Evolutionary conservation across 1,284 basidiomycete genomes (phyloP).

Genomic region (Cryptococcus sp.): DNA sequence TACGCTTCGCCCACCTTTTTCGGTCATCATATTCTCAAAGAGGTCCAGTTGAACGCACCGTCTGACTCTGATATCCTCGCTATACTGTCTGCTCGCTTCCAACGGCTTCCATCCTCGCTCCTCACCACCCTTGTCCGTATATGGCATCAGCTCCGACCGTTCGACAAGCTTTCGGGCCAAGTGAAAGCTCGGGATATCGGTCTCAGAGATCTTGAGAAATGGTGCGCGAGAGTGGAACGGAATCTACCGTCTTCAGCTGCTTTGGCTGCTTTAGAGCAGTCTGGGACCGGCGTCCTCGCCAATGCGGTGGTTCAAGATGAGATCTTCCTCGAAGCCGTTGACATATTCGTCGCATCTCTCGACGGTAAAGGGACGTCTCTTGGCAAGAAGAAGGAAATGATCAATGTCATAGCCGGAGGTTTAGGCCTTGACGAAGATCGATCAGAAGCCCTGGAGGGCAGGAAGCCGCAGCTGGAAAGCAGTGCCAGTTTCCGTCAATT

Average conservation of each 20-base stretch:
- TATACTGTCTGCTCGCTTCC: slow-evolving; percentile 70
- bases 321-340: slow-evolving; percentile 83
- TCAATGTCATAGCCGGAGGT: slow-evolving; percentile 61
- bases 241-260: slow-evolving; percentile 58
- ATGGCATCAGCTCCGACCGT: slow-evolving; percentile 45
- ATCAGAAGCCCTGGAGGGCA: slow-evolving; percentile 61
- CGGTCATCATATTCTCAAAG: slow-evolving; percentile 76
- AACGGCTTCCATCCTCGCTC: slow-evolving; percentile 60
- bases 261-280: slow-evolving; percentile 31
- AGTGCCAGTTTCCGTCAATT: slow-evolving; percentile 59
- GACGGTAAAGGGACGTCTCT: slow-evolving; percentile 58
- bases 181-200: slow-evolving; percentile 60
- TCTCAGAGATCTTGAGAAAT: slow-evolving; percentile 84
- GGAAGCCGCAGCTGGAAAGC: slow-evolving; percentile 67
- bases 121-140: slow-evolving; percentile 39
- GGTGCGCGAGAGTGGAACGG: slow-evolving; percentile 72
- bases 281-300: slow-evolving; percentile 60
- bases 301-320: slow-evolving; percentile 84
- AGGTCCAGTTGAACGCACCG: slow-evolving; percentile 67
- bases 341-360: slow-evolving; percentile 82
- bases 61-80: slow-evolving; percentile 65
- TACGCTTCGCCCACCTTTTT: slow-evolving; percentile 65
- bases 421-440: slow-evolving; percentile 68
- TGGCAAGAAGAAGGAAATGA: slow-evolving; percentile 39
- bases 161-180: slow-evolving; percentile 48